Base-by-base conservation (phyloP, 371 early-diverging fungal genomes). In the Apophysomyces sp. region DNA sequence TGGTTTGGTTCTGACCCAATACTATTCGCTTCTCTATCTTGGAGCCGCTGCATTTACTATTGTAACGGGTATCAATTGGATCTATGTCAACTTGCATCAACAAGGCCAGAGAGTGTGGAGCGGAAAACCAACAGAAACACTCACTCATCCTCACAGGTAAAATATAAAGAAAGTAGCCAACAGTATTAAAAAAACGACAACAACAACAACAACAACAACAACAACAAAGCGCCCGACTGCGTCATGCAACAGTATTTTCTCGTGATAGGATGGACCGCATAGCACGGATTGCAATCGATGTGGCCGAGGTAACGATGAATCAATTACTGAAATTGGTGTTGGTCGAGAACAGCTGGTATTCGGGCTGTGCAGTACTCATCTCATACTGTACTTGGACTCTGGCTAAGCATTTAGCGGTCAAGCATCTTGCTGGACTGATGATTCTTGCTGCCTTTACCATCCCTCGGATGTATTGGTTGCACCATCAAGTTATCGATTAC, bases 111-210 rank as follows among this genome's bases (percentile, higher is more conserved):
- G 27, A 26, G 40, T 58, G 7, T 40, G 36, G 24, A 58, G 58
- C 28, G 58, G 58, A 6, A 58, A 58, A 40, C 18, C 58, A 12
- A 44, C 58, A 18, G 40, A 58, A 12, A 28, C 11, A 3, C 9
- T 58, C 9, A 8, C 13, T 26, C 58, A 58, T 30, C 58, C 58
- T 24, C 58, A 58, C 29, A 58, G 40, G 58, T 58, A 58, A 58
- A 13, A n/a, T 44, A 13, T n/a, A n/a, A n/a, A n/a, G n/a, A n/a
- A n/a, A n/a, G n/a, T n/a, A n/a, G n/a, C n/a, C n/a, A n/a, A n/a
- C n/a, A n/a, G n/a, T 37, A 13, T 37, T 37, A 37, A 3, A 37
- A 37, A 37, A 2, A n/a, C 37, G 26, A 36, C 3, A 3, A 3
- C 15, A 4, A 29, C 24, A 36, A 56, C 5, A 15, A n/a, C 15